Evolutionary conservation across 306 rosid genomes (phyloP), one percentile per base, ranked within the genome.

Genomic region (Cercis canadensis): DNA sequence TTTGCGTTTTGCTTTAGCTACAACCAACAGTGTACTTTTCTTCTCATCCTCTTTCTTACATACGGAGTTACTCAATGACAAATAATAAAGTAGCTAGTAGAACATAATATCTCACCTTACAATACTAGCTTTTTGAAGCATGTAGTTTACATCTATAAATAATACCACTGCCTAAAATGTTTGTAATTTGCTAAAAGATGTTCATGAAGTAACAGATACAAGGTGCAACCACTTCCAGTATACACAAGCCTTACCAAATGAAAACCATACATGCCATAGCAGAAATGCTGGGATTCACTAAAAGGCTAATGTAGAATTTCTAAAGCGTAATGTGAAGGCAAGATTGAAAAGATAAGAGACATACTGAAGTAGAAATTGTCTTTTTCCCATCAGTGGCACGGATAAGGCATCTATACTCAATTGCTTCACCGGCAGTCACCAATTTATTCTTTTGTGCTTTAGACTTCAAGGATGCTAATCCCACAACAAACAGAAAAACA

Each of bases 301-400:
- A 44, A 15, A 32, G 58, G 55, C 41, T 44, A 45, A 24, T 13
- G 13, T 3, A 6, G 67, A 5, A 70, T 17, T 12, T 47, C 16
- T 52, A 56, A 53, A 21, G 55, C 72, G 33, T 0, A 39, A 31
- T 37, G 75, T 49, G 40, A 56, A 33, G 29, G 33, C n/a, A 70
- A 63, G 57, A 12, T 57, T 11, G 14, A 62, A 44, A 19, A 51
- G 11, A 31, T 12, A 12, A 58, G 44, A 65, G 56, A 81, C 89
- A 60, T 84, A 94, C 98, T 7, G 97, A 85, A 60, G 97, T 87
- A 76, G 97, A 88, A 72, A 95, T 91, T 3, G 92, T 87, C 87
- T 86, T 87, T 72, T 91, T 91, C 75, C 90, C 99, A 81, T 91
- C 88, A 16, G 97, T 89, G 49, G 99, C 97, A 41, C 97, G 99